A percentile compares a stretch with the other conserved stretches of the same genome.
Evolutionary conservation across 2,329 filamentous ascomycete genomes (phyloP).

Genomic region (Pseudogymnoascus sp.): DNA sequence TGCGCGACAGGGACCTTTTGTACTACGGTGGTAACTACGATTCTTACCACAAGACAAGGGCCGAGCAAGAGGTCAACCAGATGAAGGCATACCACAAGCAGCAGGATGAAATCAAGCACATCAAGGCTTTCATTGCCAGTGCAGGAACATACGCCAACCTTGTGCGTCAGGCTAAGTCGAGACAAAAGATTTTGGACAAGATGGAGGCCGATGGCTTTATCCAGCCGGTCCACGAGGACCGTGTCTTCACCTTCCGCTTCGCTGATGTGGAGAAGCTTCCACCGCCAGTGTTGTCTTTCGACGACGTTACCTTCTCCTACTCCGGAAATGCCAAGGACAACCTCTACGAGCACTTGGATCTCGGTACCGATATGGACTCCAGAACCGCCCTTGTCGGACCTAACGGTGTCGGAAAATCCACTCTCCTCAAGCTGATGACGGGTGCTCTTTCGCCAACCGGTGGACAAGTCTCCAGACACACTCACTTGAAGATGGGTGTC

Average conservation of each 20-base stretch:
- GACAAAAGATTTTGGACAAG: constrained; percentile 99
- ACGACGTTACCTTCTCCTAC: constrained; percentile 97
- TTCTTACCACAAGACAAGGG: constrained; percentile 88
- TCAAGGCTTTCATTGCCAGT: constrained; percentile 99
- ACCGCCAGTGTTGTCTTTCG: constrained; percentile 90
- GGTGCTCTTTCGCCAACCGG: constrained; percentile 81
- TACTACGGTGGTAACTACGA: constrained; percentile 99
- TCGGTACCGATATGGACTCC: constrained; percentile 99
- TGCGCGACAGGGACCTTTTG: constrained; percentile 78
- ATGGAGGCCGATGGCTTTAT: constrained; percentile 99
- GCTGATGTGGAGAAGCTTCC: constrained; percentile 99
- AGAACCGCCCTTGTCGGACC: constrained; percentile 93
- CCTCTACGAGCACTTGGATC: constrained; percentile 91
- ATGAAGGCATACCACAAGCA: constrained; percentile 99
- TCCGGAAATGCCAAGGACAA: constrained; percentile 83
- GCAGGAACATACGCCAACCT: constrained; percentile 99
- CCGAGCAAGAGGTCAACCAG: constrained; percentile 95
- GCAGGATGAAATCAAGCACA: constrained; percentile 97
- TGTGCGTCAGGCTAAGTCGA: constrained; percentile 96
- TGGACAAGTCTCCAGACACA: constrained; percentile 82
- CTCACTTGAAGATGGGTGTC: constrained; percentile 94
- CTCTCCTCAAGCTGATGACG: constrained; percentile 91
- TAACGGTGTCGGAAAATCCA: constrained; percentile 99
- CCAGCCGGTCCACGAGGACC: constrained; percentile 76
- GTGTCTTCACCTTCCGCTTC: constrained; percentile 95